phyloP scores from a whole-genome alignment of 2,329 filamentous ascomycete genomes.

The Neofusicoccum laricinum region DNA sequence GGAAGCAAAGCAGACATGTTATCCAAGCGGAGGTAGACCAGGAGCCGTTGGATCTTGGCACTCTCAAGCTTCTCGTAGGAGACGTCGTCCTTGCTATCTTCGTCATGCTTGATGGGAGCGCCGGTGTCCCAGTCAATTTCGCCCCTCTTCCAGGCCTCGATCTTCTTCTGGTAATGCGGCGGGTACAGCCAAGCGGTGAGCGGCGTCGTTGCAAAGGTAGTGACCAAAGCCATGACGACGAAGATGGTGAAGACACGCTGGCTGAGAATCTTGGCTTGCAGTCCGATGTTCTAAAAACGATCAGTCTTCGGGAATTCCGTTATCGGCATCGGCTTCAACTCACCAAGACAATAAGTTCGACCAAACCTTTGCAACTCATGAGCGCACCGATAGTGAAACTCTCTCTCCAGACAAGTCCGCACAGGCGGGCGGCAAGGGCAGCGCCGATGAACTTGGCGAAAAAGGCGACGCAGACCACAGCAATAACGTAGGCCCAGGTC shows the following conservation, averaged over 20 bases:
- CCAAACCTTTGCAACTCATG: slow-evolving; percentile 96
- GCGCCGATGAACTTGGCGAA: slow-evolving; percentile 81
- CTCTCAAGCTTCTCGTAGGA: slow-evolving; percentile 50
- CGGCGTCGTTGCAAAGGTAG: slow-evolving; percentile 80
- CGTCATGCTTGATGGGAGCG: slow-evolving; percentile 37
- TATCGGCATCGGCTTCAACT: slow-evolving; percentile 28
- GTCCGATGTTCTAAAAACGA: slow-evolving; percentile 65
- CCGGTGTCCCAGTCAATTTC: slow-evolving; percentile 88
- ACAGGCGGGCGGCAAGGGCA: slow-evolving; percentile 70
- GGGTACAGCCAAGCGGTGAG: slow-evolving; percentile 73
- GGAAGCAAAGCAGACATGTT: slow-evolving; percentile 79
- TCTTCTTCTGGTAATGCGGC: slow-evolving; percentile 70
- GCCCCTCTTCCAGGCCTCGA: slow-evolving; percentile 72
- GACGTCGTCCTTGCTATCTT: slow-evolving; percentile 31
- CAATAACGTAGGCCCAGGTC: slow-evolving; percentile 88
- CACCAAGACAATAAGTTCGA: slow-evolving; percentile 91
- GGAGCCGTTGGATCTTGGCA: slow-evolving; percentile 59
- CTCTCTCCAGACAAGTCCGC: slow-evolving; percentile 84
- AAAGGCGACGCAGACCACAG: slow-evolving; percentile 77
- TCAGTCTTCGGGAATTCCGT: neutral
- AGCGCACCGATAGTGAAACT: slow-evolving; percentile 81
- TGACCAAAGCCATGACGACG: slow-evolving; percentile 87
- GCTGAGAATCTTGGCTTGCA: slow-evolving; percentile 79
- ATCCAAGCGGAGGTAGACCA: slow-evolving; percentile 81
- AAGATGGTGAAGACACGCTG: slow-evolving; percentile 86